phyloP scores from a whole-genome alignment of 1,284 basidiomycete species.

The Lentinus polychrous region DNA sequence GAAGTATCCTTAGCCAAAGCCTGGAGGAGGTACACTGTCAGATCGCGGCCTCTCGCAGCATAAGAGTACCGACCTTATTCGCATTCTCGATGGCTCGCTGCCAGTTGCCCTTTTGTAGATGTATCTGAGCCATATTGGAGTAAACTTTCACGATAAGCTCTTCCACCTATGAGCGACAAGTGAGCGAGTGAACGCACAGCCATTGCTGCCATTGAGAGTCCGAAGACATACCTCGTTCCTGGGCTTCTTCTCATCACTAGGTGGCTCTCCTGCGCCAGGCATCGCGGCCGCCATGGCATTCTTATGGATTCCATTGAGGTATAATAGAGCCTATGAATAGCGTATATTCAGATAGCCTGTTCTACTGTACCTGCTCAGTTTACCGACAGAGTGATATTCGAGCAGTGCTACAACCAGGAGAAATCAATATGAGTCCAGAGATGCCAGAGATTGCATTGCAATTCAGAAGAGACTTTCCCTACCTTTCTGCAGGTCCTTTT shows the following conservation, averaged over 20 bases:
- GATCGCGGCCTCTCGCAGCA: not conserved
- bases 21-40: slow-evolving; percentile 27
- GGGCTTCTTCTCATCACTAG: slow-evolving; percentile 20
- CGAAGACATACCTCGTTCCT: slow-evolving; percentile 28
- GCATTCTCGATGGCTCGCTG: slow-evolving; percentile 68
- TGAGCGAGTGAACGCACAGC: not conserved
- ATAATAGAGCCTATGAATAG: slow-evolving; percentile 47
- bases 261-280: slow-evolving; percentile 8
- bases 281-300: slow-evolving; percentile 19
- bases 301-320: slow-evolving; percentile 65
- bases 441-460: no score
- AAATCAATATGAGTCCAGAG: no score
- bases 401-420: slow-evolving; percentile 39
- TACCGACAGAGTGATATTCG: slow-evolving; percentile 56
- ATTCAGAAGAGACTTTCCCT: no score
- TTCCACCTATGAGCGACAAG: slow-evolving; percentile 44
- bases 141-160: slow-evolving; percentile 73
- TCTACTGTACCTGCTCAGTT: not conserved
- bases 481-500: slow-evolving; percentile 58
- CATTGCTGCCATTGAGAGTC: not conserved
- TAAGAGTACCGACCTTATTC: slow-evolving; percentile 46
- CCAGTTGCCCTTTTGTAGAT: slow-evolving; percentile 72
- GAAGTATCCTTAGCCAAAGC: slow-evolving; percentile 64
- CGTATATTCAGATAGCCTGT: not conserved
- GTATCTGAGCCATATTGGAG: slow-evolving; percentile 74